Base-by-base conservation (phyloP, 345 rosid genomes). In the Ceriops tagal region DNA sequence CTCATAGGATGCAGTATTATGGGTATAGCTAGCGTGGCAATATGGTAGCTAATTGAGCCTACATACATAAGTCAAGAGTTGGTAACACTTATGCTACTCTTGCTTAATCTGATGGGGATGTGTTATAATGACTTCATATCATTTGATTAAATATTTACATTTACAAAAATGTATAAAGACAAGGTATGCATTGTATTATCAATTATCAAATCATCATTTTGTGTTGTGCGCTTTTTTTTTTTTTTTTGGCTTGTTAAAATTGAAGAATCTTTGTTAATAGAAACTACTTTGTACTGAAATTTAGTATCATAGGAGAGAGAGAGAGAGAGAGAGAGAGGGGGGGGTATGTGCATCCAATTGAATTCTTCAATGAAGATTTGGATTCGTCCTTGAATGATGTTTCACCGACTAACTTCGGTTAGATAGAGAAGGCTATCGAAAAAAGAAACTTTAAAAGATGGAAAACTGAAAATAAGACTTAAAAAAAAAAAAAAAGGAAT, bases 311-410 rank as follows among this genome's bases (percentile, higher is more conserved):
- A 3, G 49, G 16, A 3, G 49, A 13, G 19, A 3, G 49, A 1
- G 11, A 3, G 15, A 37, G 46, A 9, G 46, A 37, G 46, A 11
- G 46, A 39, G 15, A 39, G 26, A 35, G 62, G 61, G 37, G 20
- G 58, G 28, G 26, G 18, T 57, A 46, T 55, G 19, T 5, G 60
- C 53, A 60, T 61, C 73, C 30, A 77, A 71, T 74, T 74, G 81
- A 77, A 77, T 37, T 49, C 55, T 77, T 68, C 80, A 78, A 79
- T 71, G 61, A 78, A 71, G 82, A 83, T 73, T 56, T 66, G 71
- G 69, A 37, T 65, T 60, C 34, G 75, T 74, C 77, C 75, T 74
- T 66, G 53, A 67, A 64, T 59, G 62, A 39, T 69, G 71, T 13
- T 56, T 67, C 68, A 56, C 34, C 66, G 65, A 71, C 56, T 37